phyloP scores from a whole-genome alignment of 164 flowering plant genomes.

The Magnolia kwangsiensis region DNA sequence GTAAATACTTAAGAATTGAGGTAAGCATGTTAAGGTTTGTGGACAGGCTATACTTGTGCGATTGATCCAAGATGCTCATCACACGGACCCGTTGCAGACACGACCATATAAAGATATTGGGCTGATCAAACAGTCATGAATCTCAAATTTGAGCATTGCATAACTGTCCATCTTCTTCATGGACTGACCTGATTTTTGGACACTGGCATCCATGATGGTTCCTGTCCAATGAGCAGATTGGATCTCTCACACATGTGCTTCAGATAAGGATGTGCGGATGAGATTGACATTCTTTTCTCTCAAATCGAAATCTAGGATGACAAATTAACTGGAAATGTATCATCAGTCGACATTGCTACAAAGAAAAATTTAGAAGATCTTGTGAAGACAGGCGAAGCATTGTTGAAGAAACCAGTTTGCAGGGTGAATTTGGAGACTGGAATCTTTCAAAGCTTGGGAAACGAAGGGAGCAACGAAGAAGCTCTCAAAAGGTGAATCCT shows the following conservation, averaged over 20 bases:
- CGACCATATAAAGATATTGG: too few relatives aligned
- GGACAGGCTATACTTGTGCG: too few relatives aligned
- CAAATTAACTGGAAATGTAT: conserved; percentile 28
- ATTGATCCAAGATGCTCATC: too few relatives aligned
- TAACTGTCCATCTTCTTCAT: too few relatives aligned
- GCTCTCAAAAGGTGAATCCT: conserved; percentile 33
- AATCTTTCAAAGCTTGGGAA: conserved; percentile 19
- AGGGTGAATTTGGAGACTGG: conserved; percentile 50
- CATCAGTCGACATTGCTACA: conserved; percentile 38
- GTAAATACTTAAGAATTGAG: conserved; percentile 10
- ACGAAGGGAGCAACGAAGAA: conserved; percentile 45
- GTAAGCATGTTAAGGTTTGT: neutral
- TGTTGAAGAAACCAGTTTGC: conserved; percentile 40
- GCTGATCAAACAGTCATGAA: too few relatives aligned
- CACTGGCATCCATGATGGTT: too few relatives aligned
- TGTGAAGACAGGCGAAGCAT: conserved; percentile 29
- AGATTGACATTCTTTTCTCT: neutral
- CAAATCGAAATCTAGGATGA: conserved; percentile 13
- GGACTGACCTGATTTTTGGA: too few relatives aligned
- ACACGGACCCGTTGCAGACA: too few relatives aligned
- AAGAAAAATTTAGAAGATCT: conserved; percentile 20
- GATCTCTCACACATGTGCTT: too few relatives aligned
- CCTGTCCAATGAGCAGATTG: too few relatives aligned
- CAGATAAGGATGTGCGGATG: too few relatives aligned
- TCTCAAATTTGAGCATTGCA: too few relatives aligned